A percentile compares a stretch with the other conserved stretches of the same genome.
These are phyloP conservation scores for Farysia itapuensis DNA, from an alignment of 1,284 basidiomycete species.

Conservation along the genomic window DNA sequence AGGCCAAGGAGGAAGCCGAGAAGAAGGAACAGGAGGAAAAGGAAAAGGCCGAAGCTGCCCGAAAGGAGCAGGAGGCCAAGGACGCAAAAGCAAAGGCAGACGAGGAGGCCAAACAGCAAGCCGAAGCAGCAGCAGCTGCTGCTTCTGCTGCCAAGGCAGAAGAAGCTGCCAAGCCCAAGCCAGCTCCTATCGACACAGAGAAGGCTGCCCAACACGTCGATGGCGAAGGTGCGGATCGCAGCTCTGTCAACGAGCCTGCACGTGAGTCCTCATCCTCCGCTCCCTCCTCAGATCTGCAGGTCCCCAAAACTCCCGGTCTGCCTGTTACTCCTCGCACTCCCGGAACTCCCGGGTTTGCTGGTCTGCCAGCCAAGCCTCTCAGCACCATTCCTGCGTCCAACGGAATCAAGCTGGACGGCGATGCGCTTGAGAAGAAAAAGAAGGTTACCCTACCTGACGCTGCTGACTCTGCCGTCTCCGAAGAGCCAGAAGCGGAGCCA, in stretches of 20 bases:
- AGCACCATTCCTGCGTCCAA: conserved; percentile 32
- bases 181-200: conserved; percentile 36
- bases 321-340: conserved; percentile 50
- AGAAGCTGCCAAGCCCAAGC: conserved; percentile 37
- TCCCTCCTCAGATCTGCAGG: conserved; percentile 36
- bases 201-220: conserved; percentile 25
- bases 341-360: conserved; percentile 52
- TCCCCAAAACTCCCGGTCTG: conserved; percentile 39
- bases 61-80: conserved; percentile 12
- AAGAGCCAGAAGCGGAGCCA: no score
- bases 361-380: conserved; percentile 53
- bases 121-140: conserved; percentile 7
- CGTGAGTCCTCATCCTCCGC: conserved; percentile 53
- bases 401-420: conserved; percentile 52
- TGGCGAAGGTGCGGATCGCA: conserved; percentile 24
- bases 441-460: conserved; percentile 14
- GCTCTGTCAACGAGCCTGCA: conserved; percentile 51
- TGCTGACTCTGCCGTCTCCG: conserved; percentile 10
- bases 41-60: conserved; percentile 2
- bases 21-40: conserved; percentile 32
- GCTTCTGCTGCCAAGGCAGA: conserved; percentile 10
- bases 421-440: conserved; percentile 51
- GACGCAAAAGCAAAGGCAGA: conserved; percentile 12
- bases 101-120: conserved; percentile 9
- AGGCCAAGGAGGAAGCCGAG: conserved; percentile 23